Conservation (phyloP, 768 basidiomycete species). For the Rhizopogon vesiculosus region DNA sequence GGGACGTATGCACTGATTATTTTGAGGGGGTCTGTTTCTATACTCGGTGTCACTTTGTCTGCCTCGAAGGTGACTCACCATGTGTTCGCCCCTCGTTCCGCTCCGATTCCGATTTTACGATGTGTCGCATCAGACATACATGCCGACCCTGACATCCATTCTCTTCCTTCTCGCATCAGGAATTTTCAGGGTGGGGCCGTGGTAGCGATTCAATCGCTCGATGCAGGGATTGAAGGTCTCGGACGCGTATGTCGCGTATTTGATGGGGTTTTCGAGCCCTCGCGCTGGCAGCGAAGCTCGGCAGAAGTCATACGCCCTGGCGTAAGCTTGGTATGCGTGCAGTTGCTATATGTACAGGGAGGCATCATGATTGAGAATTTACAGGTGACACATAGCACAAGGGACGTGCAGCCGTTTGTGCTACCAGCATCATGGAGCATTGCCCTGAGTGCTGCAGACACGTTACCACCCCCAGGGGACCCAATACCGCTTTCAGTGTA, state of each 20-base stretch:
- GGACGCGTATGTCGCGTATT: constrained; percentile 59
- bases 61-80: constrained; percentile 38
- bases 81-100: constrained; percentile 74
- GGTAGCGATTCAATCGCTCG: constrained; percentile 52
- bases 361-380: neutral
- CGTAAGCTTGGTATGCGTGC: constrained; percentile 43
- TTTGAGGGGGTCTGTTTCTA: constrained; percentile 52
- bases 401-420: constrained; percentile 28
- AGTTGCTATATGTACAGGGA: constrained; percentile 37
- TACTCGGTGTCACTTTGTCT: constrained; percentile 51
- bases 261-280: constrained; percentile 55
- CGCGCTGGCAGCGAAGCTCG: constrained; percentile 35
- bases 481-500: constrained; percentile 34
- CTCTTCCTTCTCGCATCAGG: constrained; percentile 9
- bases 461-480: constrained; percentile 1
- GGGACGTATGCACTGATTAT: constrained; percentile 63
- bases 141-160: neutral
- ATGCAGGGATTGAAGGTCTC: constrained; percentile 62
- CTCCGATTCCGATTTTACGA: constrained; percentile 62
- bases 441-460: constrained; percentile 16
- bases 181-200: constrained; percentile 29
- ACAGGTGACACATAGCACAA: constrained; percentile 21
- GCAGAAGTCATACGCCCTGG: constrained; percentile 9
- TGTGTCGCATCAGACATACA: constrained; percentile 17
- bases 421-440: constrained; percentile 33